phyloP scores from a whole-genome alignment of 768 basidiomycete species.

The Hericium coralloides region DNA sequence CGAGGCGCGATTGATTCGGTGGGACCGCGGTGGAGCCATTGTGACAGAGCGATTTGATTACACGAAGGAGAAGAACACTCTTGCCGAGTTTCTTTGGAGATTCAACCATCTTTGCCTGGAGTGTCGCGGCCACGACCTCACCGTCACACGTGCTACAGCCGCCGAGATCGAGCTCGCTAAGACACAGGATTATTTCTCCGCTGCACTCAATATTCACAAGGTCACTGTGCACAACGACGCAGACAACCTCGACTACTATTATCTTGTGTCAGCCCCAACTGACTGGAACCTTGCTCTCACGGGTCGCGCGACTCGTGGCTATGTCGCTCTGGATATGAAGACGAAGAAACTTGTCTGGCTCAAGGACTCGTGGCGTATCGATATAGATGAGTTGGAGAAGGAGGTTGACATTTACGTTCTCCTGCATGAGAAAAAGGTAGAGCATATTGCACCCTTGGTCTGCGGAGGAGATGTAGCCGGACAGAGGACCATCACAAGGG shows the following conservation, averaged over 20 bases:
- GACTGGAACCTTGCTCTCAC: no score
- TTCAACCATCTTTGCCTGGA: not conserved
- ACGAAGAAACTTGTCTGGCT: not conserved
- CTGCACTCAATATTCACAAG: no score
- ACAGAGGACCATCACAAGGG: not conserved
- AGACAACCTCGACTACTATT: no score
- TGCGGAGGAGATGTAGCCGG: not conserved
- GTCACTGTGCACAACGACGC: no score
- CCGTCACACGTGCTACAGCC: no score
- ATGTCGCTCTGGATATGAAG: not conserved
- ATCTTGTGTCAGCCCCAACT: no score
- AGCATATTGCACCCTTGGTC: not conserved
- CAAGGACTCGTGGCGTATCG: not conserved
- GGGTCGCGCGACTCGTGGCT: not conserved
- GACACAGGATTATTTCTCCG: no score
- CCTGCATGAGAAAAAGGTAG: not conserved
- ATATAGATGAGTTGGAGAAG: not conserved
- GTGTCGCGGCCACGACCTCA: not conserved
- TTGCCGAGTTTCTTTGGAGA: constrained; percentile 4
- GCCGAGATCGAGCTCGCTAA: no score
- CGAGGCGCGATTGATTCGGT: constrained; percentile 1
- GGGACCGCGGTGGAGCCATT: constrained; percentile 2
- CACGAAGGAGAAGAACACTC: not conserved
- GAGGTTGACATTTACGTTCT: not conserved
- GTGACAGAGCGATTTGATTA: constrained; percentile 3